phyloP scores from a whole-genome alignment of 257 asterid genomes.

The Solanum rostratum region DNA sequence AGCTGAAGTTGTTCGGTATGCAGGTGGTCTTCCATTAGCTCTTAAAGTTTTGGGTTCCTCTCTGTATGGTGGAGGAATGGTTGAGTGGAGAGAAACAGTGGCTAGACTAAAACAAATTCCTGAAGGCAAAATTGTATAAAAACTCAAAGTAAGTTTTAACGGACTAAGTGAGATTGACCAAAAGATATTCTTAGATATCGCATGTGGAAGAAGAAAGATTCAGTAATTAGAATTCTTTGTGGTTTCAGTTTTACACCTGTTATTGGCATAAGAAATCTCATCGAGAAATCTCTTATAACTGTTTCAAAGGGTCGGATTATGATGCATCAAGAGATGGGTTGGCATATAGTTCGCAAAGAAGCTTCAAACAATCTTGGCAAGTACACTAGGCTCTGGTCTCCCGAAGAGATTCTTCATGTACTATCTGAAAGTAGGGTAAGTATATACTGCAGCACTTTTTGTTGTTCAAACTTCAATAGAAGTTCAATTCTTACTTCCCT shows the following conservation, averaged over 20 bases:
- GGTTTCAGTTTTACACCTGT: conserved; percentile 1
- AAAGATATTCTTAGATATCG: conserved; percentile 6
- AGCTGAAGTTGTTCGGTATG: not conserved
- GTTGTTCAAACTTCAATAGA: not conserved
- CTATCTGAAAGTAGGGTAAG: not conserved
- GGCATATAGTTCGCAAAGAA: conserved; percentile 2
- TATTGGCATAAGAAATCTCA: conserved; percentile 2
- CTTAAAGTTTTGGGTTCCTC: conserved; percentile 1
- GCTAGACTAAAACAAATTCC: conserved; percentile 1
- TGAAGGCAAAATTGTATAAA: not conserved
- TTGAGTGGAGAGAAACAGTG: not conserved
- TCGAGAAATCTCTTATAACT: conserved; percentile 1
- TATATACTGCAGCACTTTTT: not conserved
- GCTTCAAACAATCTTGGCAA: not conserved
- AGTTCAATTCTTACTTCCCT: not conserved
- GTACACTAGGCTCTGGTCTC: conserved; percentile 2
- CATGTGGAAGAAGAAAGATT: conserved; percentile 8
- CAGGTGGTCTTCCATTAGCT: conserved; percentile 9
- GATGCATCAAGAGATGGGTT: conserved; percentile 12
- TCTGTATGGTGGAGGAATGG: not conserved
- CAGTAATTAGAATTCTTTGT: not conserved
- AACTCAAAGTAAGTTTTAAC: conserved; percentile 1
- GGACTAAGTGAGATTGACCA: not conserved
- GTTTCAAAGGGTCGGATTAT: not conserved
- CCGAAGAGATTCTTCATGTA: not conserved